Evolutionary conservation across 768 basidiomycete genomes (phyloP), one percentile per base, ranked within the genome.

Genomic region (Pleurotus tuber-regium): DNA sequence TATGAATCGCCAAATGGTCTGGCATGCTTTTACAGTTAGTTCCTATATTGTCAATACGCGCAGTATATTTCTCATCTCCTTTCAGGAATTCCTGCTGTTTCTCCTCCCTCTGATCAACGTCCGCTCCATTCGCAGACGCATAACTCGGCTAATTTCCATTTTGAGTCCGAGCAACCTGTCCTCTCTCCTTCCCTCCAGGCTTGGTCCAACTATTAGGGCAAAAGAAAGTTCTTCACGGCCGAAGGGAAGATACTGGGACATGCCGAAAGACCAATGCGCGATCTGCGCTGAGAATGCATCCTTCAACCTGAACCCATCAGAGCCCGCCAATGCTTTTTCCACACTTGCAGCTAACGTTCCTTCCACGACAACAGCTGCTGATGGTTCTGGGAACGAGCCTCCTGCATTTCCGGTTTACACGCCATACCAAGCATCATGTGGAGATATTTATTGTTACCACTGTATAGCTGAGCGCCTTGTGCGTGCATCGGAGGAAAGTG

Each of bases 1-100:
- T 62, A 96, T 98, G 92, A 98, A 98, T 61, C 89, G 97, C 58
- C 96, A 98, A 67, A 90, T 99, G 80, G 97, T 99, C 50, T 99
- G 97, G 97, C 92, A 95, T 63, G 91, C 93, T 0, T 96, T 98
- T 66, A 98, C 97, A 5, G 96, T 96, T 62, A 50, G 90, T 70
- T 19, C 14, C 33, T n/a, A 19, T 21, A 29, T 18, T 36, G 35
- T 28, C 41, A 12, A 18, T 25, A 28, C 26, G 11, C n/a, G 26
- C 2, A 7, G 26, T 19, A 11, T 43, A 16, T 29, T 41, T 51
- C 36, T 53, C 55, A 40, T 57, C n/a, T 43, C 19, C 7, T 24
- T 18, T 18, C 56, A 98, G 96, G 95, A 98, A 80, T 98, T 98
- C 68, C 75, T 98, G 11, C 74, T 98, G 29, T 98, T 98, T 72